phyloP scores from a whole-genome alignment of 345 rosid genomes.

The Acer yangbiense region DNA sequence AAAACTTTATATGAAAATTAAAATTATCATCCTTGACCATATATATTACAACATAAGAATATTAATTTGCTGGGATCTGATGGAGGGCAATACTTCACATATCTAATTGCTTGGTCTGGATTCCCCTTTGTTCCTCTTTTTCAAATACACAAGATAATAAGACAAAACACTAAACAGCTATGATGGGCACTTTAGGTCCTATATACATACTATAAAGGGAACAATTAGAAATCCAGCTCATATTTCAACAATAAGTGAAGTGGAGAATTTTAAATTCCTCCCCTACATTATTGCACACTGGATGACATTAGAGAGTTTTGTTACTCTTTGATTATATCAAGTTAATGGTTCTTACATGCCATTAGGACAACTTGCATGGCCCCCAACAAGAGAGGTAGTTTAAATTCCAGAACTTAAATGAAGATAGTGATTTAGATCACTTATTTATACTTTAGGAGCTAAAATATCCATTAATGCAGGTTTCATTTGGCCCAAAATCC shows the following conservation, averaged over 20 bases:
- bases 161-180: constrained; percentile 10
- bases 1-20: too few relatives aligned
- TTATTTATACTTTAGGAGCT: background rate
- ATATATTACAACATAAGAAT: background rate
- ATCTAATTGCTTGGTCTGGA: background rate
- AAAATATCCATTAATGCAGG: background rate
- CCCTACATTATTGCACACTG: background rate
- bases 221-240: background rate
- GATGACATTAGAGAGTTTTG: background rate
- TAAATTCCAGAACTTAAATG: background rate
- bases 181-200: too few relatives aligned
- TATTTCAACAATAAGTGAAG: background rate
- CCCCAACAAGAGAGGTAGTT: background rate
- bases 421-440: background rate
- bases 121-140: background rate
- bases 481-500: background rate
- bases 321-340: background rate
- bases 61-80: background rate
- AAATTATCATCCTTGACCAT: too few relatives aligned
- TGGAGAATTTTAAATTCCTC: background rate
- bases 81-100: constrained; percentile 10
- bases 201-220: background rate
- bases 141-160: constrained; percentile 9
- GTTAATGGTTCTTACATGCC: background rate
- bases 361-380: background rate